Base-by-base conservation (phyloP, 2,329 filamentous ascomycete genomes). In the Xylaria multiplex region DNA sequence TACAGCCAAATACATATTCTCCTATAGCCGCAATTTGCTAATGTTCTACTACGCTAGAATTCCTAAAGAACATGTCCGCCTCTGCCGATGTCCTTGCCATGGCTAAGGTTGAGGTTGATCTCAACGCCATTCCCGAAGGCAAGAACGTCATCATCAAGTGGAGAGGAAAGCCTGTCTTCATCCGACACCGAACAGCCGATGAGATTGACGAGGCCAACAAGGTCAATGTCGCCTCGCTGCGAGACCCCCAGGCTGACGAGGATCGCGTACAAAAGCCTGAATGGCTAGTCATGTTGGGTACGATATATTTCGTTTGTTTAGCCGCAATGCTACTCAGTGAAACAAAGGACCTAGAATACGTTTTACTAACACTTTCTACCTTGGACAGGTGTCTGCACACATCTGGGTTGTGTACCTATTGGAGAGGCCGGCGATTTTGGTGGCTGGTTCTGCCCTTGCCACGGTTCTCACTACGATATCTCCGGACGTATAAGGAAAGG, bases 101-200 rank as follows among this genome's bases (percentile, higher is more conserved):
- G 90, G 96, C 96, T 82, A 99, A 99, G 91, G 96, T 99, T 75
- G 96, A 99, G 86, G 91, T 99, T 75, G 93, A 97, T 82, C 91
- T 99, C 73, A 86, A 86, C 77, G 82, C 93, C 71, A 98, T 99
- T 77, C 96, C 96, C 70, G 95, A 98, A 87, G 96, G 96, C 88
- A 99, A 98, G 92, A 99, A 99, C 86, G 96, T 99, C 81, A 96
- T 99, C 82, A 97, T 99, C 88, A 99, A 99, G 87, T 99, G 96
- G 96, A 92, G 96, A 87, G 96, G 96, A 81, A 99, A 99, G 92
- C 96, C 96, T 81, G 93, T 99, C 81, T 99, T 99, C 87, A 93
- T 99, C 89, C 94, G 96, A 82, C 96, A 99, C 91, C 93, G 96
- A 79, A 99, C 96, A 76, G 83, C 89, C 77, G 86, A 87, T 77